Percentiles rank a stretch among this genome's conserved stretches.
These are phyloP conservation scores for sorghum (Sorghum bicolor) DNA, from an alignment of 176 grass and related monocot species.

Conservation along the genomic window DNA sequence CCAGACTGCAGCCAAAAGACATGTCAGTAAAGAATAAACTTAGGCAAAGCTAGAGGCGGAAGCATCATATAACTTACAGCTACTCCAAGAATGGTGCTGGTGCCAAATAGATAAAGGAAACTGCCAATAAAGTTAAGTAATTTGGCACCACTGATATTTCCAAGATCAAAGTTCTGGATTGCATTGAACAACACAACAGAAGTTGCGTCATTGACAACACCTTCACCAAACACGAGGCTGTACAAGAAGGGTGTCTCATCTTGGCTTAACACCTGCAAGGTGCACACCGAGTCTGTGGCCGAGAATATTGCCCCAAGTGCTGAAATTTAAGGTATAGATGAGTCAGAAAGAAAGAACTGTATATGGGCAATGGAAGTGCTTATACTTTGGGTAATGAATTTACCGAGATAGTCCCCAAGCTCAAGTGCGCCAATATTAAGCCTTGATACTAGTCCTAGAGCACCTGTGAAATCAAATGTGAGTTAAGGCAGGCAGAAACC, in stretches of 20 bases:
- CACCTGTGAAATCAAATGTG: constrained; percentile 40
- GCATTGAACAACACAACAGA: constrained; percentile 94
- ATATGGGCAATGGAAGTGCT: background rate
- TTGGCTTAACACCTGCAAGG: constrained; percentile 92
- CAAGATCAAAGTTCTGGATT: constrained; percentile 72
- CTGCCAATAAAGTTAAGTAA: constrained; percentile 57
- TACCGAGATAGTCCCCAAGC: constrained; percentile 83
- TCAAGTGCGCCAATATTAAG: constrained; percentile 77
- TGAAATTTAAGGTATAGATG: constrained; percentile 21
- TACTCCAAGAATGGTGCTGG: constrained; percentile 84
- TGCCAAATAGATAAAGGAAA: constrained; percentile 68
- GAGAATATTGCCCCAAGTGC: constrained; percentile 96
- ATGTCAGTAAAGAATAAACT: too few relatives aligned
- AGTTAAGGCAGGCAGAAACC: constrained; percentile 4
- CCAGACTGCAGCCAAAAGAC: constrained; percentile 59
- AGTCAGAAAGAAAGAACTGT: constrained; percentile 31
- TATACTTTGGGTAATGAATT: constrained; percentile 11
- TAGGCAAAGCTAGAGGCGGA: too few relatives aligned
- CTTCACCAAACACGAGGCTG: constrained; percentile 96
- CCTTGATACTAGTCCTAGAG: constrained; percentile 55
- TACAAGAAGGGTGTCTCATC: constrained; percentile 94
- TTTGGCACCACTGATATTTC: constrained; percentile 34
- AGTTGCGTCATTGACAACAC: constrained; percentile 97
- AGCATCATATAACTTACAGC: background rate
- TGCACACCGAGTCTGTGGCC: constrained; percentile 95